These are phyloP conservation scores for Skeletonema tropicum DNA, from an alignment of 108 stramenopile genomes.

Conservation along the genomic window DNA sequence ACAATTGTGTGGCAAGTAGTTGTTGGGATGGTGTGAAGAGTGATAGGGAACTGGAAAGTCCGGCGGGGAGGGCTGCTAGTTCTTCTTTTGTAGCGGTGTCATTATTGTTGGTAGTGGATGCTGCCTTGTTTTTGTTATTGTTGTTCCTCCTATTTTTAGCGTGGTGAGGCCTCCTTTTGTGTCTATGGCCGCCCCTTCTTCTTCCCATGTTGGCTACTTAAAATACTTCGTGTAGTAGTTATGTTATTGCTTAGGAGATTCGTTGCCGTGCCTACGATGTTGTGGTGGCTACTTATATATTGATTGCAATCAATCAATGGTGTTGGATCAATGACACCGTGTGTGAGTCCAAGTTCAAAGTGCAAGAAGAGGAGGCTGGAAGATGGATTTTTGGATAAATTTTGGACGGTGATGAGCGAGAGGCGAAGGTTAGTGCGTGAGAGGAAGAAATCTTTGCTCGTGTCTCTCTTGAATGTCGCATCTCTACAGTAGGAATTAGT, in stretches of 20 bases:
- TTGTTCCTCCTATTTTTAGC: background rate
- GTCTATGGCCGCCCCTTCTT: constrained; percentile 15
- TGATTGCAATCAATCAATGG: background rate
- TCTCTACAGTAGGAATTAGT: background rate
- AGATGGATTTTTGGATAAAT: too few relatives aligned
- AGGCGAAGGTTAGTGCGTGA: too few relatives aligned
- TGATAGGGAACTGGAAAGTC: constrained; percentile 28
- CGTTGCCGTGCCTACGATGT: background rate
- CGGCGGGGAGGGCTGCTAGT: constrained; percentile 19
- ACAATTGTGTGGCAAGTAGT: constrained; percentile 49
- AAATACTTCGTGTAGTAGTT: background rate
- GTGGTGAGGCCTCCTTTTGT: background rate
- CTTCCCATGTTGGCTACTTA: constrained; percentile 9
- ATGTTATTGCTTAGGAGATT: background rate
- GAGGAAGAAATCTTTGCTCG: too few relatives aligned
- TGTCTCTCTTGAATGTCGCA: background rate
- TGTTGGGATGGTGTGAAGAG: constrained; percentile 45
- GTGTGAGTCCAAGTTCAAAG: too few relatives aligned
- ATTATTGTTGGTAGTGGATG: background rate
- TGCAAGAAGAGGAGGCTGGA: too few relatives aligned
- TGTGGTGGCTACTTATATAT: too few relatives aligned
- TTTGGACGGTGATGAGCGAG: too few relatives aligned
- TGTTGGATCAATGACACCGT: too few relatives aligned
- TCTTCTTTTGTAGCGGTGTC: background rate
- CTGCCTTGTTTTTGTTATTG: constrained; percentile 6